Evolutionary conservation across 1,139 yeast species (phyloP).

Genomic region (Hemisphaericaspora xylanilytica): DNA sequence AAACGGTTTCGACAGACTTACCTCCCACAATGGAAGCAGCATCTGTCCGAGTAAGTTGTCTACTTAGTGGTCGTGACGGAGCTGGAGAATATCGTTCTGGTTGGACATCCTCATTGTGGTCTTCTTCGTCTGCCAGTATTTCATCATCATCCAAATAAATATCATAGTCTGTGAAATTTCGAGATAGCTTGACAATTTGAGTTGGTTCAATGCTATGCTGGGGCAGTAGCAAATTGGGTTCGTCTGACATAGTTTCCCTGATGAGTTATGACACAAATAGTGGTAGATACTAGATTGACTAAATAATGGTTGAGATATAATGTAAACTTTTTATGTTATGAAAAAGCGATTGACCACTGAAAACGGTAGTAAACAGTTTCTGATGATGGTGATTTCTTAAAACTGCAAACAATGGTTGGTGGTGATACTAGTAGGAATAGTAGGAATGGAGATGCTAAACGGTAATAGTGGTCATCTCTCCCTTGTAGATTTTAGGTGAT

Average conservation of each 20-base stretch:
- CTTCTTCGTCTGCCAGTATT: slow-evolving; percentile 11
- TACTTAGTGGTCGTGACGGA: slow-evolving; percentile 1
- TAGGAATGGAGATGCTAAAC: no score
- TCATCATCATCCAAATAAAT: slow-evolving; percentile 12
- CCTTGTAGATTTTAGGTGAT: no score
- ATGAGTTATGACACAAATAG: no score
- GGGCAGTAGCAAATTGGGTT: slow-evolving; percentile 10
- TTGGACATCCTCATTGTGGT: slow-evolving; percentile 3
- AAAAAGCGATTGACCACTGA: no score
- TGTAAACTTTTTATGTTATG: no score
- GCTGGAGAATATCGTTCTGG: not conserved
- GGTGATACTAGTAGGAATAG: no score
- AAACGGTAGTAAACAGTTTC: no score
- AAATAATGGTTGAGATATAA: not conserved
- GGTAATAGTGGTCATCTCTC: no score
- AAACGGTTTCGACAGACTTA: slow-evolving; percentile 15
- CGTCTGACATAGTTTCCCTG: not conserved
- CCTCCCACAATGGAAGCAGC: slow-evolving; percentile 46
- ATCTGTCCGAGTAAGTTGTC: slow-evolving; percentile 26
- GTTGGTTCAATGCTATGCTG: slow-evolving; percentile 12
- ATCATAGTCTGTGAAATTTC: slow-evolving; percentile 2
- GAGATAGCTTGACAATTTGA: not conserved
- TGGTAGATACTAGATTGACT: no score
- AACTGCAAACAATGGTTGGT: no score
- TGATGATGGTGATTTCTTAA: no score